Base-by-base conservation (phyloP, 2,329 filamentous ascomycete genomes). In the Diplodia intermedia region DNA sequence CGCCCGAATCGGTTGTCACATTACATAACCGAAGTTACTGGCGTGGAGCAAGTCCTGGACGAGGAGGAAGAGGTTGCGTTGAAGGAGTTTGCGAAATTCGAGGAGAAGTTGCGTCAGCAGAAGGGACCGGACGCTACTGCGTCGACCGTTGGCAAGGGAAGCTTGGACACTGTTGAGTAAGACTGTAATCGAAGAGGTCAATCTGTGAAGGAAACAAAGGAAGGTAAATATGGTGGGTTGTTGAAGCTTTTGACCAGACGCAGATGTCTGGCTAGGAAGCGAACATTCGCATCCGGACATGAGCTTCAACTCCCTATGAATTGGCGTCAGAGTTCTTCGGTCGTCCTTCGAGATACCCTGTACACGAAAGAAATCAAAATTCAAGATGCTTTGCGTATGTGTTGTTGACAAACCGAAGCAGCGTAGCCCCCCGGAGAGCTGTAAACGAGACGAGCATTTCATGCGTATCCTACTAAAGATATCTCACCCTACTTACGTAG, bases 61-160 rank as follows among this genome's bases (percentile, higher is more conserved):
- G 87, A 92, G 74, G 95, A 97, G 80, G 95, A 98, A 78, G 92
- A 97, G 79, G 87, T 97, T 71, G 89, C 94, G 0, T 80, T 94
- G 75, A 82, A 89, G 73, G 94, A 98, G 76, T 98, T 99, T 81
- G 92, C 91, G 71, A 95, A 92, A 80, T 97, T 98, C 77, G 94
- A 98, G 79, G 92, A 97, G 82, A 97, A 91, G 78, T 74, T 92
- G 71, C 83, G 83, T 71, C 82, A 86, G 72, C 86, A 89, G 70
- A 86, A 86, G 77, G 86, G 86, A 0, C 77, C 81, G 2, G 79
- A 82, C 62, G 85, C 84, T 11, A 82, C 81, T 23, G 79, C 85
- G 38, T 78, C 80, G 12, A 86, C 83, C 9, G 76, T 80, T 12
- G 82, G 83, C 20, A 83, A 85, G 74, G 83, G 84, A 4, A 83